Evolutionary conservation across 2,329 filamentous ascomycete genomes (phyloP).

Genomic region (Alternaria sp.): DNA sequence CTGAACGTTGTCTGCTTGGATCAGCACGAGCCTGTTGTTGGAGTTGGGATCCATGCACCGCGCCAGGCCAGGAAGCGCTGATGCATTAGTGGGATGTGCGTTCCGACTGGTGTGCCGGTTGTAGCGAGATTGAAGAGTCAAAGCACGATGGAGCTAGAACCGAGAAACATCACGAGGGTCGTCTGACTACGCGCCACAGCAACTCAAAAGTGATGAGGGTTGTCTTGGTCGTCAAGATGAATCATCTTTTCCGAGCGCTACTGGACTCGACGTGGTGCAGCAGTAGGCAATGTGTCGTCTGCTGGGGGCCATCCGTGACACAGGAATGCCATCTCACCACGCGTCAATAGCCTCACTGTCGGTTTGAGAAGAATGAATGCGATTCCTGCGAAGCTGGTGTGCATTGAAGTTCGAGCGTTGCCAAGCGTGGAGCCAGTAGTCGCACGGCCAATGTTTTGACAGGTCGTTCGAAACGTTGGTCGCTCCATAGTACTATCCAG

Average conservation of each 20-base stretch:
- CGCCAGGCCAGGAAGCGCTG: neutral
- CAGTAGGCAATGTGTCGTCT: neutral
- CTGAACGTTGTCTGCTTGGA: neutral
- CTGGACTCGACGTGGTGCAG: neutral
- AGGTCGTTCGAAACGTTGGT: slow-evolving; percentile 1
- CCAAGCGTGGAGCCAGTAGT: neutral
- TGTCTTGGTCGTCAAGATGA: neutral
- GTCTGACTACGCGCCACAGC: neutral
- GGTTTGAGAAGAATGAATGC: neutral
- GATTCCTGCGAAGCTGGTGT: neutral
- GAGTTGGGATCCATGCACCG: neutral
- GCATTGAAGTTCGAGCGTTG: neutral
- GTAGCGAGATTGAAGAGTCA: neutral
- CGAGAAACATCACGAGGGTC: neutral
- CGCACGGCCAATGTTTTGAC: slow-evolving; percentile 1
- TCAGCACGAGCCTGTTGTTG: neutral
- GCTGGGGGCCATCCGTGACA: neutral
- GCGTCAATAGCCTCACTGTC: neutral
- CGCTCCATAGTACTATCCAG: neutral
- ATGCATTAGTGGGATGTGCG: neutral
- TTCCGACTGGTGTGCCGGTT: slow-evolving; percentile 2
- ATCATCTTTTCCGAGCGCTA: neutral
- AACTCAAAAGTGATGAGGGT: neutral
- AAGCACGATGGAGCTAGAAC: neutral
- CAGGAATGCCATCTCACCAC: neutral